Evolutionary conservation across 306 rosid species (phyloP), one percentile per base, ranked within the genome.

Genomic region (Quercus agrifolia): DNA sequence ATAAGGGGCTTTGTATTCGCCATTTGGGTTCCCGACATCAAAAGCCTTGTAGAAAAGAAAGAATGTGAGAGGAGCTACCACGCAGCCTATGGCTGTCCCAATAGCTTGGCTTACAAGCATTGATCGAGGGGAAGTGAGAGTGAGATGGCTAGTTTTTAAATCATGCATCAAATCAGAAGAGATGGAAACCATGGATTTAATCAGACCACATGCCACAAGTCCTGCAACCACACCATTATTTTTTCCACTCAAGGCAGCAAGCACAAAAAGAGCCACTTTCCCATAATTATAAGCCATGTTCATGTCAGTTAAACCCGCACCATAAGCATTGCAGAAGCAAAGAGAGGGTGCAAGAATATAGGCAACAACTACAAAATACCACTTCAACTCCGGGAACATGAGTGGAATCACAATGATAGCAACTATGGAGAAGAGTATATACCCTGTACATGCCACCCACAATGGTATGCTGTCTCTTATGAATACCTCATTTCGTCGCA

Each of bases 221-320:
- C 99, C 99, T 3, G 99, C 99, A 59, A 96, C 92, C 11, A 93
- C 87, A 23, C 97, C 99, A n/a, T 93, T 84, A 5, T 66, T 70
- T 79, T 90, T 87, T 14, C 97, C 93, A 0, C 94, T 86, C 78
- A 91, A 33, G 38, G 97, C 90, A 58, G 99, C 92, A 41, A 96
- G 93, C 35, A 96, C 87, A 81, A 96, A 96, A 77, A 96, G 97
- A 61, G 99, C 99, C 71, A 93, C 99, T 82, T 96, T 96, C 5
- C 99, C 99, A 2, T 96, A 96, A 89, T 96, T 96, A 76, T 90
- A 91, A 21, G 99, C 97, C 99, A 96, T 96, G 84, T 93, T 96
- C 91, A 93, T 91, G 89, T 96, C 99, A 0, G 99, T 96, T 75
- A 96, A 72, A 64, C 99, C 99, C 2, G 99, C 98, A 0, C 99